Conservation (phyloP, 2,329 filamentous ascomycete genomes). For the Calonectria henricotiae region DNA sequence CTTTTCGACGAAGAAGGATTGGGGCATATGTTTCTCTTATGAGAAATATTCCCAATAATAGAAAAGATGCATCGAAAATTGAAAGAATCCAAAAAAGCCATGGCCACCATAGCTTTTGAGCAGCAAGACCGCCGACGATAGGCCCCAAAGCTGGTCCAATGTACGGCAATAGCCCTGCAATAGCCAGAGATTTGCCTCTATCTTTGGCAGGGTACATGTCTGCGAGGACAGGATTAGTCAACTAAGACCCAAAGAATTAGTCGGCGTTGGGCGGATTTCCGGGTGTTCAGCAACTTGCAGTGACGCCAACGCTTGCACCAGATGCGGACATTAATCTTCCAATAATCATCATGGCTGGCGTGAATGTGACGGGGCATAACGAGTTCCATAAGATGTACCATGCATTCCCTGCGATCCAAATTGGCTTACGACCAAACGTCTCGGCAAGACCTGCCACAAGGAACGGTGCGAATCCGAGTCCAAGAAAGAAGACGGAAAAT, state of each 20-base stretch:
- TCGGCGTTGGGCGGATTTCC: too few relatives aligned
- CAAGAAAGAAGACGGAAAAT: constrained; percentile 58
- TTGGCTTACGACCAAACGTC: constrained; percentile 56
- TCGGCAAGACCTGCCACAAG: constrained; percentile 56
- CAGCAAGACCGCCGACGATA: constrained; percentile 77
- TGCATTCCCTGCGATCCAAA: constrained; percentile 55
- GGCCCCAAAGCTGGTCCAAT: constrained; percentile 79
- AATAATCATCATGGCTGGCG: constrained; percentile 54
- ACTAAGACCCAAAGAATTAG: constrained; percentile 40
- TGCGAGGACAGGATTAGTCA: constrained; percentile 57
- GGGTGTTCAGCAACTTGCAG: constrained; percentile 43
- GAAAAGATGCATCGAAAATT: constrained; percentile 71
- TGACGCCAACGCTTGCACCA: constrained; percentile 54
- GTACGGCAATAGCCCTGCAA: constrained; percentile 51
- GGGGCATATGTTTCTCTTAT: constrained; percentile 75
- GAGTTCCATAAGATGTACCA: constrained; percentile 60
- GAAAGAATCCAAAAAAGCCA: constrained; percentile 81
- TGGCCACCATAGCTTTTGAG: constrained; percentile 75
- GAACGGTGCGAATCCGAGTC: constrained; percentile 57
- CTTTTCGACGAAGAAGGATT: constrained; percentile 65
- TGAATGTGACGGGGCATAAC: constrained; percentile 55
- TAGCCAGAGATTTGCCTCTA: constrained; percentile 58
- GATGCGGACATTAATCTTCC: constrained; percentile 48
- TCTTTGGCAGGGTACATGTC: constrained; percentile 58
- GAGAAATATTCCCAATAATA: constrained; percentile 70